Evolutionary conservation across 2,329 filamentous ascomycete genomes (phyloP), one percentile per base, ranked within the genome.

Genomic region (Neonectria faginata): DNA sequence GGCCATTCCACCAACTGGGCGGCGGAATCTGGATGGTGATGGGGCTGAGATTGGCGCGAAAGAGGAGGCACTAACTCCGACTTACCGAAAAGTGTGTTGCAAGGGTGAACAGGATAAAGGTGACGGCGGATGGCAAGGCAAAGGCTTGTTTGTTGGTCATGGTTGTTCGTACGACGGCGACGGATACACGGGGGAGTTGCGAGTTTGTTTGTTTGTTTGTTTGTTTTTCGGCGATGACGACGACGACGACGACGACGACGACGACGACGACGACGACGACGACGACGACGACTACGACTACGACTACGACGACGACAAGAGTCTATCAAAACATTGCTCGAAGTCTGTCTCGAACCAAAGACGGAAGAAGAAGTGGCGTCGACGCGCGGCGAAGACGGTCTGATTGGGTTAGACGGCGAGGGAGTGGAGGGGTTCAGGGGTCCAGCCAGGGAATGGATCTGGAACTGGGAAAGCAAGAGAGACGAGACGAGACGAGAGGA

Each of bases 41-140:
- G 39, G 39, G 39, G 39, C 39, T 42, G 39, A 42, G 39, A 42
- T 42, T 42, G n/a, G n/a, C 39, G 39, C n/a, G 39, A 42, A 42
- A 10, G 39, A 18, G 39, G n/a, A n/a, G 8, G n/a, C 39, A n/a
- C 14, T n/a, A 16, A 25, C 25, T 25, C 25, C 25, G 29, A 29
- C 29, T 29, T 29, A 29, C 14, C 36, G 36, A 39, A 39, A 20
- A 39, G 36, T n/a, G 36, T n/a, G 36, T 16, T 39, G 36, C 36
- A n/a, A 39, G 39, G 39, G 39, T 18, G 18, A 12, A 7, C 39
- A 39, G 16, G 39, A 39, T 16, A 39, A n/a, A 39, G 36, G 31
- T 12, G 31, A 33, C 11, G 31, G 31, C 11, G 31, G 31, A 5
- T 33, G 31, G 31, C 10, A 33, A 33, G 31, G 31, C 31, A 33